Conservation (phyloP, 208 protist genomes). For the Naegleria lovaniensis region DNA sequence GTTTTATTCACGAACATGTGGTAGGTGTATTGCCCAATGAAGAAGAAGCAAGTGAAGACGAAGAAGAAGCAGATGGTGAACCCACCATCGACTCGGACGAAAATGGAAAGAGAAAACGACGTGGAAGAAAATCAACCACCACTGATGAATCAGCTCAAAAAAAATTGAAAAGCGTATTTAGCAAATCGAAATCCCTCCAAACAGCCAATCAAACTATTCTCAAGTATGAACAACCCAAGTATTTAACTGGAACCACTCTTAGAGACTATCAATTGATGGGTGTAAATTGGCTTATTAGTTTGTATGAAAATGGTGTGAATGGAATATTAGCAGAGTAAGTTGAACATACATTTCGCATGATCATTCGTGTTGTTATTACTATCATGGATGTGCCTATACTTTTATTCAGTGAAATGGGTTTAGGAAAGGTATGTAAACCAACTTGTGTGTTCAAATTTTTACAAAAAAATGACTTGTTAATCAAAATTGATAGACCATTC, state of each 20-base stretch:
- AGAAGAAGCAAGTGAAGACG: conserved; percentile 7
- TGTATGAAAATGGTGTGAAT: conserved; percentile 91
- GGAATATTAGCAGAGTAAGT: conserved; percentile 94
- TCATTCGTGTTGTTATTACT: not conserved
- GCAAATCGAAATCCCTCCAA: not conserved
- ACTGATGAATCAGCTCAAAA: conserved; percentile 21
- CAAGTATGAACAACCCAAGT: conserved; percentile 36
- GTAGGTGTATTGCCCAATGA: not conserved
- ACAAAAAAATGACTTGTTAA: conserved; percentile 30
- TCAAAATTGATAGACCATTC: no score
- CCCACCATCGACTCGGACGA: not conserved
- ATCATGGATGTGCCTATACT: not conserved
- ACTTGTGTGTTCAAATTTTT: conserved; percentile 50
- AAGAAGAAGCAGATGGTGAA: not conserved
- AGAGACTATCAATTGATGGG: conserved; percentile 94
- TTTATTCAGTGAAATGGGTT: conserved; percentile 64
- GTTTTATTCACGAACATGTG: not conserved
- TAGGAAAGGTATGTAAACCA: conserved; percentile 74
- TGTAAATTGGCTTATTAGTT: conserved; percentile 94
- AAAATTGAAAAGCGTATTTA: not conserved
- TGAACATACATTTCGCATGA: conserved; percentile 35
- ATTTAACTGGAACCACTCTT: conserved; percentile 64
- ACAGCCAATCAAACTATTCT: conserved; percentile 15
- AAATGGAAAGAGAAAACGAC: not conserved
- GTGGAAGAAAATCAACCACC: not conserved